Evolutionary conservation across 441 rosid genomes (phyloP), one percentile per base, ranked within the genome.

Genomic region (Dalechampia spathulata): DNA sequence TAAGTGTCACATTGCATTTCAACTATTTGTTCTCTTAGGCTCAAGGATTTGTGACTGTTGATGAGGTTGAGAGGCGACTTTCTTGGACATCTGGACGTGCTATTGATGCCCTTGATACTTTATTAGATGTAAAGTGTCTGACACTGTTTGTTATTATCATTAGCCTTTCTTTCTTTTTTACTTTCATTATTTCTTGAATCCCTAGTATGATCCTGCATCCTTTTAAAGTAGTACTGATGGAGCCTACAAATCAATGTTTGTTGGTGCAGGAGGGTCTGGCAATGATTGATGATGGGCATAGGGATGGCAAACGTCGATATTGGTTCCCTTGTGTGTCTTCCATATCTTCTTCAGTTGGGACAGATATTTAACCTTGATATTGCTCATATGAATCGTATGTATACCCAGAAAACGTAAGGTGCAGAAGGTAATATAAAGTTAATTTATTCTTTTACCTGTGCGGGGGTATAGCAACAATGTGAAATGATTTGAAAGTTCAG

Each of bases 241-340:
- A 32, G 23, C 47, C 74, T 43, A 65, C 57, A 46, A 63, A 34
- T 37, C 52, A 12, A 5, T 71, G 20, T 65, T 66, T 50, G 49
- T 34, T 54, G 38, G 42, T 61, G 63, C 85, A 87, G 96, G 95
- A 83, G 66, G 93, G 95, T 47, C 90, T 91, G 53, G 92, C 89
- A 0, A 83, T 87, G 96, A 80, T 87, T 14, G 95, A 91, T 67
- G 89, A 83, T 28, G 98, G 98, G 58, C 83, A 82, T 46, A 70
- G 65, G 57, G 93, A 86, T 54, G 86, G 93, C 6, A 88, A 75
- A 64, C 86, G 87, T 49, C 73, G 80, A 22, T 86, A 85, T 57
- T 86, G 95, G 98, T 86, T 91, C 72, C 90, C 98, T 13, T 87
- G 96, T 64, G 96, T 81, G 60, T 78, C 89, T 39, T 74, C 93